These are phyloP conservation scores for Monosporascus sp. DNA, from an alignment of 2,329 filamentous ascomycete species.

Conservation along the genomic window DNA sequence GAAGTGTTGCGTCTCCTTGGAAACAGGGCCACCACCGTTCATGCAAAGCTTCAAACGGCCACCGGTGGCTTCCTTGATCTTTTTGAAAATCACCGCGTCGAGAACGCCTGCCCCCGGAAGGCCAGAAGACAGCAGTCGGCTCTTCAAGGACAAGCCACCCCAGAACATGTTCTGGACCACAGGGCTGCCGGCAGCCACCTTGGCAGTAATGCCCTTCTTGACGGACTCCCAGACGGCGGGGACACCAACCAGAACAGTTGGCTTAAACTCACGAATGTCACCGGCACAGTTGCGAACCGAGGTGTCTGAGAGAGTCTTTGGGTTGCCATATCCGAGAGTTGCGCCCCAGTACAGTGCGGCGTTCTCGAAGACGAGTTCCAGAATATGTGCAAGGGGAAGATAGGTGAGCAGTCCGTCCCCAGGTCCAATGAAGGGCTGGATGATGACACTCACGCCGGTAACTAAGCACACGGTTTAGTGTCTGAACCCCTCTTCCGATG, in stretches of 20 bases:
- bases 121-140: slow-evolving; percentile 43
- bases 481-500: slow-evolving; percentile 1
- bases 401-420: slow-evolving; percentile 78
- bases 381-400: slow-evolving; percentile 79
- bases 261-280: slow-evolving; percentile 80
- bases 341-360: slow-evolving; percentile 78
- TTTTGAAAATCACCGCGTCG: slow-evolving; percentile 80
- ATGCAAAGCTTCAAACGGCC: slow-evolving; percentile 74
- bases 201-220: slow-evolving; percentile 80
- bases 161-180: slow-evolving; percentile 72
- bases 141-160: slow-evolving; percentile 50
- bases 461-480: slow-evolving; percentile 38
- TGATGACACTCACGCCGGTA: slow-evolving; percentile 70
- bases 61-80: slow-evolving; percentile 84
- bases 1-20: slow-evolving; percentile 81
- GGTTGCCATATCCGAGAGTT: slow-evolving; percentile 84
- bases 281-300: slow-evolving; percentile 82
- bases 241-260: slow-evolving; percentile 78
- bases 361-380: slow-evolving; percentile 89
- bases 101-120: slow-evolving; percentile 63
- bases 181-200: slow-evolving; percentile 64
- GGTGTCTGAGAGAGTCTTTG: slow-evolving; percentile 74
- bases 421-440: slow-evolving; percentile 70
- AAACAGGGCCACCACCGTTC: slow-evolving; percentile 80
- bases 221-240: slow-evolving; percentile 88